Evolutionary conservation across 306 rosid genomes (phyloP), one percentile per base, ranked within the genome.

Genomic region (Casuarina glauca): DNA sequence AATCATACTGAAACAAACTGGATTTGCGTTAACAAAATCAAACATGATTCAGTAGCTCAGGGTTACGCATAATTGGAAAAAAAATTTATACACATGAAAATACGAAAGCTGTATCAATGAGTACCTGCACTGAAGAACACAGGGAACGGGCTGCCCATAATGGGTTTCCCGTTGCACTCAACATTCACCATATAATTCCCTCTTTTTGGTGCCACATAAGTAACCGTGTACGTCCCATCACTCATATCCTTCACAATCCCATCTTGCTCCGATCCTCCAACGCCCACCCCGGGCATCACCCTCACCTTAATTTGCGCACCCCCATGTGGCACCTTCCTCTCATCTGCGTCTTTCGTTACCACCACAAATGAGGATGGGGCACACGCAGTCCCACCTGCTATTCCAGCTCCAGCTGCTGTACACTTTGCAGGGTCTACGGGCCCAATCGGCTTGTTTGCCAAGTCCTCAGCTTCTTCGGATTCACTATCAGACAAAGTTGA

Each of bases 61-160:
- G 13, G 43, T 67, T 8, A 67, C 42, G 50, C 50, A 41, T 17
- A 36, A 36, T 60, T 5, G 32, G 11, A 58, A 16, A 15, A 10
- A 41, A 9, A 13, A 67, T 16, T 17, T 67, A 63, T 36, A 5
- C 69, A 63, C 45, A 38, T 15, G 38, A 13, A 63, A 39, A 63
- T 15, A 36, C 17, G 7, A 35, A 36, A 62, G 38, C 13, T 1
- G 13, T 20, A 54, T 73, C 5, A 55, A 71, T 10, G 42, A 76
- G 70, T 91, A 96, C 98, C 99, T 91, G 95, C 94, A 91, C 98
- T 96, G 82, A 96, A 96, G 86, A 96, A 96, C 79, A 96, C 99
- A 1, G 99, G 99, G 82, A 96, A 96, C 0, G 98, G 98, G 68
- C 98, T 96, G 55, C 99, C 99, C 97, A 91, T 86, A 83, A 96